Base-by-base conservation (phyloP, 2,329 filamentous ascomycete genomes). In the Sclerotiophoma versabilis region DNA sequence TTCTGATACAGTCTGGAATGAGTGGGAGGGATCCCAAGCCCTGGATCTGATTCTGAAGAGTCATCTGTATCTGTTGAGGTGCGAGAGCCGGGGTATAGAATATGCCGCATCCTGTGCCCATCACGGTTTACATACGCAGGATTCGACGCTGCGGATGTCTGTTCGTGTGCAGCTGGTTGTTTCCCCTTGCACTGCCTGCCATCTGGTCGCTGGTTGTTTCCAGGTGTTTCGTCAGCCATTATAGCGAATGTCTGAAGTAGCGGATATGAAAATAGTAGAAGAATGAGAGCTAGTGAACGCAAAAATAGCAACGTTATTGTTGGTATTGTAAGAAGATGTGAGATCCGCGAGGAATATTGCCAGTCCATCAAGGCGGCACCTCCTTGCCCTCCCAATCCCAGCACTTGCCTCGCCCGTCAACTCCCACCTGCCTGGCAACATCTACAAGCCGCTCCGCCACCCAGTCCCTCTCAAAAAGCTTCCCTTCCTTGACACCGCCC, bases 351-450 rank as follows among this genome's bases (percentile, higher is more conserved):
- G 6, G 19, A 20, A 11, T 2, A 30, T 41, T 45, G 41, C 33
- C 15, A 15, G 6, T 14, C 15, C 11, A 46, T 73, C 60, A 76
- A 29, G 75, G 74, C 19, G 60, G 58, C 15, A 77, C 68, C 56
- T 76, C 74, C 54, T 74, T 74, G 26, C 71, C 70, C 53, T 72
- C 66, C 71, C 69, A 77, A 53, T 76, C 75, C 73, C 73, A 76
- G 60, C 72, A 76, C 60, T 57, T 74, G 4, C 75, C 74, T 37
- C 74, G 57, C 27, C 72, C 72, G 14, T 72, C 66, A 30, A 70
- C 78, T 0, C 91, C 91, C 48, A 91, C 85, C 54, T 88, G 83
- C 29, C 83, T 82, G 47, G 93, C 76, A 7, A 93, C 84, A 27
- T 82, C 77, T 22, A 87, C 71, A 75, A 95, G 75, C 70, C 80